phyloP scores from a whole-genome alignment of 148 eudicot species.

The Vaccinium myrtillus region DNA sequence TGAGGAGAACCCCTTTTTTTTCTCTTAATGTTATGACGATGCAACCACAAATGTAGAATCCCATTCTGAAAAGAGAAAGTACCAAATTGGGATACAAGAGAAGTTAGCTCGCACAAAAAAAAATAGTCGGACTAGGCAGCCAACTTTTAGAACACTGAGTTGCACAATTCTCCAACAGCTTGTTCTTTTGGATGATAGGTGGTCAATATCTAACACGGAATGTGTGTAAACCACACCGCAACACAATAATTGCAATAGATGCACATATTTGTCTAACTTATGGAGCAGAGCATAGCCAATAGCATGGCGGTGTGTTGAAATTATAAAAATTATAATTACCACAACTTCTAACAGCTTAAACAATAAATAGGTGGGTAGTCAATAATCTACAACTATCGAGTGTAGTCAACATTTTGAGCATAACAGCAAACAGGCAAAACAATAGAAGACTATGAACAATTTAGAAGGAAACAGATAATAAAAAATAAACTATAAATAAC shows the following conservation, averaged over 20 bases:
- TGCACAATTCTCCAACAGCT: background rate
- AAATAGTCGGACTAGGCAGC: too few species aligned
- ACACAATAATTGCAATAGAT: background rate
- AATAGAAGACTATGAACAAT: background rate
- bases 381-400: background rate
- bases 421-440: background rate
- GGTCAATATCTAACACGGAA: background rate
- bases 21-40: too few species aligned
- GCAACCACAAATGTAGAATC: too few species aligned
- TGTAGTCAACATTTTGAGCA: background rate
- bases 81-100: too few species aligned
- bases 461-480: background rate
- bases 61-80: too few species aligned
- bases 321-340: background rate
- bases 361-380: background rate
- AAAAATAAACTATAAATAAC: background rate
- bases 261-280: background rate
- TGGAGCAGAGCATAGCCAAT: background rate
- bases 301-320: background rate
- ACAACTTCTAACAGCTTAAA: background rate
- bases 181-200: background rate
- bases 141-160: background rate
- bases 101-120: too few species aligned
- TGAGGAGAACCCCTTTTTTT: too few species aligned
- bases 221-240: background rate